Percentiles rank a stretch among this genome's conserved stretches.
Evolutionary conservation across 345 rosid genomes (phyloP).

Genomic region (Pugionium dolabratum): DNA sequence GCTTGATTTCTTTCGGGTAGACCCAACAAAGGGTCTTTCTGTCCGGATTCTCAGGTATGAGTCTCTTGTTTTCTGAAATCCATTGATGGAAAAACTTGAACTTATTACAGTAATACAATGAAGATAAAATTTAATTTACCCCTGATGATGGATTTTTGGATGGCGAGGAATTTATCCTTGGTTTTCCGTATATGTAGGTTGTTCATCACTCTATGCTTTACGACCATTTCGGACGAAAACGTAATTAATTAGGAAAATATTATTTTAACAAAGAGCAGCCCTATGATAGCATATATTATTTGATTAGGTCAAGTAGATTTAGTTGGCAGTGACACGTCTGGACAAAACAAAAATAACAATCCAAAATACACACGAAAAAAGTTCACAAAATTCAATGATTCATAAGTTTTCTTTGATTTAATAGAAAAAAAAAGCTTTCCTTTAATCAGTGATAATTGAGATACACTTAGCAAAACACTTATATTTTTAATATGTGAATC

Average conservation of each 20-base stretch:
- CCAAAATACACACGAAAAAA: conserved; percentile 7
- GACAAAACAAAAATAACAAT: conserved; percentile 4
- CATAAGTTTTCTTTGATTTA: conserved; percentile 25
- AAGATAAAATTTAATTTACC: conserved; percentile 2
- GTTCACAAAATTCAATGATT: conserved; percentile 9
- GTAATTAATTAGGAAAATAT: background rate
- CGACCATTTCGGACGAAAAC: background rate
- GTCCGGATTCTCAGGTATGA: conserved; percentile 93
- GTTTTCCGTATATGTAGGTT: conserved; percentile 54
- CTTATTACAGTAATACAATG: conserved; percentile 7
- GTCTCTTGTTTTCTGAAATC: conserved; percentile 22
- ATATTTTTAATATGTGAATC: no score
- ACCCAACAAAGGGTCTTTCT: conserved; percentile 58
- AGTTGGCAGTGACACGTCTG: conserved; percentile 20
- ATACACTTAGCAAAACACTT: background rate
- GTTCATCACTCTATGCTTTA: conserved; percentile 54
- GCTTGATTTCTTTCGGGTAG: conserved; percentile 52
- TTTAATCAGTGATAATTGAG: background rate
- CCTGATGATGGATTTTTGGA: background rate
- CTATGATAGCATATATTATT: background rate
- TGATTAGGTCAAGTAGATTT: conserved; percentile 33
- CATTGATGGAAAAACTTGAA: conserved; percentile 1
- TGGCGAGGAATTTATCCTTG: background rate
- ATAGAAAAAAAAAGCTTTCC: background rate
- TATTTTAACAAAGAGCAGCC: conserved; percentile 30